phyloP scores from a whole-genome alignment of 2,329 filamentous ascomycete genomes.

The Biscogniauxia mediterranea region DNA sequence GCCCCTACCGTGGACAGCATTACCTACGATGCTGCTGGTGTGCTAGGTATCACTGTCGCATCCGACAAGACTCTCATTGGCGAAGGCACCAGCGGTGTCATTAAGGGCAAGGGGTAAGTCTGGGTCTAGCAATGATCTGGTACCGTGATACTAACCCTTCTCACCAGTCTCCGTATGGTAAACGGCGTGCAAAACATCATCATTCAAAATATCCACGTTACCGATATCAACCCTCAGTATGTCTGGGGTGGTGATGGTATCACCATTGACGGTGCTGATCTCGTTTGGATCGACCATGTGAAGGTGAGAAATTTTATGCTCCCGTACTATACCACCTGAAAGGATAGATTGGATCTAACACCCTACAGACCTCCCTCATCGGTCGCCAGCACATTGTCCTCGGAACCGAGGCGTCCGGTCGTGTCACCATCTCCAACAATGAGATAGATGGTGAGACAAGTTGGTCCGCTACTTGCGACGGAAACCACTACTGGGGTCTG shows the following conservation, averaged over 20 bases:
- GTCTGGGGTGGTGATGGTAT: slow-evolving; percentile 59
- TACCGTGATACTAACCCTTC: not conserved
- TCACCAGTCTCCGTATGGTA: slow-evolving; percentile 39
- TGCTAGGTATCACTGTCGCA: slow-evolving; percentile 47
- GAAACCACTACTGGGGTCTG: slow-evolving; percentile 46
- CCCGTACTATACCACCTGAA: not conserved
- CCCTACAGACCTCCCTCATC: slow-evolving; percentile 33
- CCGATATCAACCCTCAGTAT: slow-evolving; percentile 52
- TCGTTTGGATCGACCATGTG: slow-evolving; percentile 27
- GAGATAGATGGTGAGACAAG: slow-evolving; percentile 41
- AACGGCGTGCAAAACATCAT: slow-evolving; percentile 53
- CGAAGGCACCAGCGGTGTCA: slow-evolving; percentile 48
- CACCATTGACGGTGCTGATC: slow-evolving; percentile 45
- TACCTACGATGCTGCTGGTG: slow-evolving; percentile 50
- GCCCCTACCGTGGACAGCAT: slow-evolving; percentile 43
- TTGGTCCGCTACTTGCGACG: slow-evolving; percentile 42
- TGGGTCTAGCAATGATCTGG: not conserved
- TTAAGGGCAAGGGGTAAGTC: slow-evolving; percentile 52
- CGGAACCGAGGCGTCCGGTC: slow-evolving; percentile 33
- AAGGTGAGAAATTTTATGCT: slow-evolving; percentile 7
- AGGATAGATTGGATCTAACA: slow-evolving; percentile 1
- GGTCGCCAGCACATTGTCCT: slow-evolving; percentile 43
- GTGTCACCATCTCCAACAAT: slow-evolving; percentile 45
- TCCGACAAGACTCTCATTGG: slow-evolving; percentile 59
- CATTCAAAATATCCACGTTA: slow-evolving; percentile 56